Evolutionary conservation across 768 basidiomycete genomes (phyloP).

Genomic region (Mycena kentingensis): DNA sequence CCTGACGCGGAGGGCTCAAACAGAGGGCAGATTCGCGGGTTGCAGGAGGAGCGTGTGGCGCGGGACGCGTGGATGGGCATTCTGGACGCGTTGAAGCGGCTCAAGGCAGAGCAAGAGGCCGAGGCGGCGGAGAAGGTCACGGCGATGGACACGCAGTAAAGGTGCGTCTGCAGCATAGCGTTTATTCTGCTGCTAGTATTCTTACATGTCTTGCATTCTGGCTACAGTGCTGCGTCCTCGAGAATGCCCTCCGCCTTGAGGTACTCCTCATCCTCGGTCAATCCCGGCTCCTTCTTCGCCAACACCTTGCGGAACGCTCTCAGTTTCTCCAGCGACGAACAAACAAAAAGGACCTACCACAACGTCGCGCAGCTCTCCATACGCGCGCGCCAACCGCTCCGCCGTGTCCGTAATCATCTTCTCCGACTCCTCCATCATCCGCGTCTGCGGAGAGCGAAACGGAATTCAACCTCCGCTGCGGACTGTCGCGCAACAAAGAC

Average conservation of each 20-base stretch:
- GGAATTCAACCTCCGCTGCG: not conserved
- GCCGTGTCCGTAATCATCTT: slow-evolving; percentile 78
- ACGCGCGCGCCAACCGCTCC: slow-evolving; percentile 60
- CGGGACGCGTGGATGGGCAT: slow-evolving; percentile 79
- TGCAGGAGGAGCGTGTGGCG: slow-evolving; percentile 78
- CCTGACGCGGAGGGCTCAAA: slow-evolving; percentile 35
- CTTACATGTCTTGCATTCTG: not conserved
- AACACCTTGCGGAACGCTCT: slow-evolving; percentile 34
- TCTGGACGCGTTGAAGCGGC: slow-evolving; percentile 62
- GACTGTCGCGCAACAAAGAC: slow-evolving; percentile 31
- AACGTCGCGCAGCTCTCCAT: slow-evolving; percentile 63
- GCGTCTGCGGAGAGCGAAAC: slow-evolving; percentile 45
- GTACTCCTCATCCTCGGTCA: slow-evolving; percentile 47
- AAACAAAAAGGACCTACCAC: slow-evolving; percentile 54
- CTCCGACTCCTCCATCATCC: slow-evolving; percentile 72
- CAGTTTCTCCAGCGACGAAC: slow-evolving; percentile 5
- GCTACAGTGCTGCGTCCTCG: slow-evolving; percentile 51
- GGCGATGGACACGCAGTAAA: slow-evolving; percentile 17
- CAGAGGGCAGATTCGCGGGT: slow-evolving; percentile 51
- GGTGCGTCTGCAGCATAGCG: not conserved
- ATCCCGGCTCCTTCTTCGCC: slow-evolving; percentile 45
- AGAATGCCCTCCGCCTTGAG: slow-evolving; percentile 61
- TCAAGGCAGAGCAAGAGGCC: slow-evolving; percentile 47
- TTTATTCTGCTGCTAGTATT: not conserved
- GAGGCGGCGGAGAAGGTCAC: slow-evolving; percentile 28